Conservation (phyloP, 441 rosid species). For the Gossypium schwendimanii region DNA sequence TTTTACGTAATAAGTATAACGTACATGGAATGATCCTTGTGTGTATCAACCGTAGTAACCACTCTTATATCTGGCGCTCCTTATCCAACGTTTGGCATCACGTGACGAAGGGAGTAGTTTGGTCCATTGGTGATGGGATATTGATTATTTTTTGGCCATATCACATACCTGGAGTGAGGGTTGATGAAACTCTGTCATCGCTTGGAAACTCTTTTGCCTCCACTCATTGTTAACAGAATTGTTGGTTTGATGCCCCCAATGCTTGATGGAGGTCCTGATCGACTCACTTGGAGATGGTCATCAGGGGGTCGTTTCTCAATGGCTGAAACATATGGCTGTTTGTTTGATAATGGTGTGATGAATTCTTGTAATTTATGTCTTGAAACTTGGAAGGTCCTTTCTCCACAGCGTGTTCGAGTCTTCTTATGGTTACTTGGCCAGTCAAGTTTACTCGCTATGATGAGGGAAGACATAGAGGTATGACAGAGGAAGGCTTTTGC, state of each 20-base stretch:
- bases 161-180: background rate
- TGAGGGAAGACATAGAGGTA: background rate
- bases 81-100: background rate
- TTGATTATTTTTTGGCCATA: background rate
- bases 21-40: background rate
- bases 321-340: background rate
- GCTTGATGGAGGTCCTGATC: background rate
- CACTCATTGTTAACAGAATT: background rate
- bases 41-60: background rate
- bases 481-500: background rate
- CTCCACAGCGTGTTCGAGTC: no score
- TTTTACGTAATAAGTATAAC: background rate
- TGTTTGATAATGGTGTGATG: background rate
- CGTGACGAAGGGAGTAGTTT: background rate
- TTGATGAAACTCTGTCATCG: background rate
- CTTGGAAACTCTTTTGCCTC: background rate
- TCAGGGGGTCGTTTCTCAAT: background rate
- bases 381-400: no score
- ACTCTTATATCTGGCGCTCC: background rate
- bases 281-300: background rate
- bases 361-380: no score
- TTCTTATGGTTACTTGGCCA: no score
- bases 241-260: background rate
- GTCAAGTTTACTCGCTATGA: no score
- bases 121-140: background rate